These are phyloP conservation scores for Penicillium sp. DNA, from an alignment of 2,329 filamentous ascomycete species.

Conservation along the genomic window DNA sequence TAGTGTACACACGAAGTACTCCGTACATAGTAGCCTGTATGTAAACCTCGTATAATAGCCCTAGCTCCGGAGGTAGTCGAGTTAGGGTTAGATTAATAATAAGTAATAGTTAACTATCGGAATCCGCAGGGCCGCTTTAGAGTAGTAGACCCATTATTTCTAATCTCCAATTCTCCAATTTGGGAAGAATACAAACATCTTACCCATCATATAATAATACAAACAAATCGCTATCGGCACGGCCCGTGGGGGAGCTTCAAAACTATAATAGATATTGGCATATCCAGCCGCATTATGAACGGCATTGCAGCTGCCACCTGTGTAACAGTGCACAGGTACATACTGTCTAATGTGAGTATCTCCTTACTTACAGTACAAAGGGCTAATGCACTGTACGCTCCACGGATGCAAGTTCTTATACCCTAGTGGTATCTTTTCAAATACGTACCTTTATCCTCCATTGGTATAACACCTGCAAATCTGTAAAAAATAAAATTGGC, in stretches of 20 bases:
- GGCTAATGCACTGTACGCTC: not conserved
- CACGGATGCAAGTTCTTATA: not conserved
- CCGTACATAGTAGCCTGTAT: not conserved
- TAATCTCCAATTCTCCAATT: not conserved
- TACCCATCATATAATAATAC: not conserved
- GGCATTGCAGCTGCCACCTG: conserved; percentile 14
- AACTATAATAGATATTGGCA: not conserved
- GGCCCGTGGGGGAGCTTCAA: conserved; percentile 3
- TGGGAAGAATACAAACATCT: not conserved
- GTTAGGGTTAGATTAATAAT: not conserved
- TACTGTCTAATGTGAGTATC: not conserved
- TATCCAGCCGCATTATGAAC: conserved; percentile 5
- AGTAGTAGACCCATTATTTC: not conserved
- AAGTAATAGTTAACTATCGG: not conserved
- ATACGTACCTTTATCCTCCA: not conserved
- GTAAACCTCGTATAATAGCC: not conserved
- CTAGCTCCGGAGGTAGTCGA: not conserved
- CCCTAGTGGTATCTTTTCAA: not conserved
- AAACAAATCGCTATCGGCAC: not conserved
- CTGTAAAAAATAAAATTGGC: not conserved
- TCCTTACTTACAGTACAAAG: not conserved
- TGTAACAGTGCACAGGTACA: not conserved
- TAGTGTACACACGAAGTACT: not conserved
- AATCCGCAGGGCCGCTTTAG: not conserved
- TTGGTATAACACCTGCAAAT: not conserved